phyloP scores from a whole-genome alignment of 352 stramenopile species.

The Albugo laibachii region DNA sequence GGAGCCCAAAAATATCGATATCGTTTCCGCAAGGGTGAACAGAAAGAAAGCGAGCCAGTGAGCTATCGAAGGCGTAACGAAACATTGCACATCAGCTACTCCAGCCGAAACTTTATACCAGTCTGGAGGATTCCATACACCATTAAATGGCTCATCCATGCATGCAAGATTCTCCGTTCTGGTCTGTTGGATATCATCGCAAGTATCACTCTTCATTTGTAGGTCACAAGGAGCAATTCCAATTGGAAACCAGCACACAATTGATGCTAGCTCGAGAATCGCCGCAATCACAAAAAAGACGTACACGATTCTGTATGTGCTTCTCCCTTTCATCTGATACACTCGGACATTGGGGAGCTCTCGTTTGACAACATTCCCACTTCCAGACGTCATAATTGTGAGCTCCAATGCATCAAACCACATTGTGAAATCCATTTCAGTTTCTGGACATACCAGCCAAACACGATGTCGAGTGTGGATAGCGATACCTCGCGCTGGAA shows the following conservation, averaged over 20 bases:
- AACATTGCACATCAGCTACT: constrained; percentile 37
- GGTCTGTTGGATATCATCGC: constrained; percentile 28
- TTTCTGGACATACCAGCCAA: constrained; percentile 61
- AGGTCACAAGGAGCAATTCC: constrained; percentile 48
- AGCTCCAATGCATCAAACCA: constrained; percentile 65
- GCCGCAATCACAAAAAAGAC: constrained; percentile 46
- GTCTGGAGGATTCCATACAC: constrained; percentile 38
- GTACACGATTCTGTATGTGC: constrained; percentile 51
- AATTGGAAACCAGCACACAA: constrained; percentile 27
- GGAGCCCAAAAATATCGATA: constrained; percentile 43
- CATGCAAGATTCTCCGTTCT: constrained; percentile 25
- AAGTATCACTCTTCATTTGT: constrained; percentile 27
- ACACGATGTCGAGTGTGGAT: constrained; percentile 58
- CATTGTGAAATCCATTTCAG: constrained; percentile 61
- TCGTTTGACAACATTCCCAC: constrained; percentile 54
- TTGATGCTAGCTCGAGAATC: constrained; percentile 27
- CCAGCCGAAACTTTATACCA: constrained; percentile 45
- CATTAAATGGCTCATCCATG: constrained; percentile 39
- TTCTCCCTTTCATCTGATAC: constrained; percentile 58
- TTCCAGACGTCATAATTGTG: constrained; percentile 48
- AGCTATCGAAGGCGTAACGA: constrained; percentile 26
- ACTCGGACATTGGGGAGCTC: constrained; percentile 57
- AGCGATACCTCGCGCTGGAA: constrained; percentile 37
- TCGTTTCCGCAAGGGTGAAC: constrained; percentile 52
- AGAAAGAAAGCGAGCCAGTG: constrained; percentile 58